Conservation (phyloP, 116 monocot genomes). For the Papilionanthe hybrid region DNA sequence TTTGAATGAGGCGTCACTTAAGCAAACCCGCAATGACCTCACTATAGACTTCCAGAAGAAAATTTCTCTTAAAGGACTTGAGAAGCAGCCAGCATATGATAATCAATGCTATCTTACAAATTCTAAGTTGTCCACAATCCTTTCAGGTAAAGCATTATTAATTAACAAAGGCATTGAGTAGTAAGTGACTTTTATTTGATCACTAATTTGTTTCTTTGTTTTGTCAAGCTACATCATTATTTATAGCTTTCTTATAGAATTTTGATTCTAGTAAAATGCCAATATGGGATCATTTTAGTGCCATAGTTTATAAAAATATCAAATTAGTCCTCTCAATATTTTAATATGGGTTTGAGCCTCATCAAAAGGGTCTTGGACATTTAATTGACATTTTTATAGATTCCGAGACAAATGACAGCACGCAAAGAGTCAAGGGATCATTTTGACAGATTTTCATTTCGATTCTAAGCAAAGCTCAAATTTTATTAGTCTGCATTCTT, state of each 20-base stretch:
- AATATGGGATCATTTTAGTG: no score
- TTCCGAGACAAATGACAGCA: no score
- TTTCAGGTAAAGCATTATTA: slow-evolving; percentile 34
- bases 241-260: background rate
- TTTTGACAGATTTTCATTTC: background rate
- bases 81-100: background rate
- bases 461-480: background rate
- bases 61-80: slow-evolving; percentile 48
- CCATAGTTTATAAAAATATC: no score
- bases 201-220: background rate
- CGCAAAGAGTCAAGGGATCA: no score
- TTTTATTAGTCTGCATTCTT: background rate
- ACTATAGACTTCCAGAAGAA: slow-evolving; percentile 85
- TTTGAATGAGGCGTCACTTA: background rate
- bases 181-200: background rate
- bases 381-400: no score
- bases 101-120: slow-evolving; percentile 7
- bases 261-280: background rate
- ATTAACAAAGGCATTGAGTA: background rate
- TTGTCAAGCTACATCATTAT: background rate
- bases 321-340: no score
- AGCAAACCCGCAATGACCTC: slow-evolving; percentile 18
- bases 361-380: no score
- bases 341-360: no score
- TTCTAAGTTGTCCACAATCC: slow-evolving; percentile 21